Conservation (phyloP, 257 asterid genomes). For the Solanum pennellii region DNA sequence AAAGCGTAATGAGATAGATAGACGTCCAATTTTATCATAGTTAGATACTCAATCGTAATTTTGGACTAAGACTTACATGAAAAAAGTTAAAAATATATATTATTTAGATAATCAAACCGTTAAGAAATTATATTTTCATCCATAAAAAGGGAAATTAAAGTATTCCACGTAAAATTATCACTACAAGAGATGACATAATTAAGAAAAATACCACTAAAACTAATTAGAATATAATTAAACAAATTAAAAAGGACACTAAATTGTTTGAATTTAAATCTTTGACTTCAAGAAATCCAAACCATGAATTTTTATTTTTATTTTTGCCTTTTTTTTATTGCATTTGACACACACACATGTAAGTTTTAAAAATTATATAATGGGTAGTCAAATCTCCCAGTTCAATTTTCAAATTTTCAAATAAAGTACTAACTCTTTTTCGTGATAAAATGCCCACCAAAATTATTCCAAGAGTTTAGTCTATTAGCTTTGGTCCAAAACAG, state of each 20-base stretch:
- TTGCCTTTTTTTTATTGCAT: too few relatives aligned
- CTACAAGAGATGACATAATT: not conserved
- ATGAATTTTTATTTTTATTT: too few relatives aligned
- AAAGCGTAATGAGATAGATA: too few relatives aligned
- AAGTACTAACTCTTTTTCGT: too few relatives aligned
- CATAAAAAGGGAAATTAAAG: not conserved
- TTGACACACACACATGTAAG: too few relatives aligned
- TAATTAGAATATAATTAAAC: not conserved
- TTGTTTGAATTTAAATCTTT: not conserved
- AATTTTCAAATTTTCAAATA: not conserved
- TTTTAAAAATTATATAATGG: too few relatives aligned
- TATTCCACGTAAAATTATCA: not conserved
- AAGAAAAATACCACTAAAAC: not conserved
- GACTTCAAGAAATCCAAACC: not conserved
- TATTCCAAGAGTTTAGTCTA: not conserved
- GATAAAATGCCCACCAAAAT: not conserved
- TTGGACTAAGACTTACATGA: too few relatives aligned
- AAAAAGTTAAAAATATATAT: not conserved
- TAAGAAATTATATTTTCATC: not conserved
- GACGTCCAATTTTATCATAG: fast-evolving
- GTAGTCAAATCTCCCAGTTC: not conserved
- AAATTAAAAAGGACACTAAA: not conserved
- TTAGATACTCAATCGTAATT: fast-evolving
- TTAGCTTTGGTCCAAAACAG: not conserved
- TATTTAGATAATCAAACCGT: not conserved